phyloP scores from a whole-genome alignment of 139 green algal species.

The Chlorella sp. region DNA sequence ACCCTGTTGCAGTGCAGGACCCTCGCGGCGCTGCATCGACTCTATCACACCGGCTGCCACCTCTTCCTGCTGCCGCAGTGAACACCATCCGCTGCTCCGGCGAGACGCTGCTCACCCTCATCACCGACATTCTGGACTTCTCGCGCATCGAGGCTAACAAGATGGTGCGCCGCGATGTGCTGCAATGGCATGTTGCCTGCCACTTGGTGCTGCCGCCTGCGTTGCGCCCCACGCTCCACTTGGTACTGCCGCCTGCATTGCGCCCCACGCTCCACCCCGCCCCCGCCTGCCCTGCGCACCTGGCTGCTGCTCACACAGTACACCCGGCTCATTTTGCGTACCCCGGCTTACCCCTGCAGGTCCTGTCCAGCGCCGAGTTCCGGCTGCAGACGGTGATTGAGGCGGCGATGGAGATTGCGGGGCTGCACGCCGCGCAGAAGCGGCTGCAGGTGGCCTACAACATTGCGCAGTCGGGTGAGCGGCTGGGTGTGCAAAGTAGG shows the following conservation, averaged over 20 bases:
- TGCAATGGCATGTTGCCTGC: not conserved
- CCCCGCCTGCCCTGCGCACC: not conserved
- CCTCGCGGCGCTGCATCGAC: too few relatives aligned
- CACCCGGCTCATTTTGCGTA: not conserved
- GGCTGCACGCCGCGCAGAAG: slow-evolving; percentile 75
- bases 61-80: slow-evolving; percentile 8
- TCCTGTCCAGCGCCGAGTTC: slow-evolving; percentile 68
- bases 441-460: slow-evolving; percentile 83
- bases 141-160: slow-evolving; percentile 89
- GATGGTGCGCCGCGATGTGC: slow-evolving; percentile 47
- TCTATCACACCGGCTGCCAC: too few relatives aligned
- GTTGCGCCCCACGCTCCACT: too few relatives aligned
- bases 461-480: slow-evolving; percentile 42
- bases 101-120: slow-evolving; percentile 88
- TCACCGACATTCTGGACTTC: slow-evolving; percentile 95
- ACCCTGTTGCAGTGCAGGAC: too few relatives aligned
- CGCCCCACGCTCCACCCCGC: too few relatives aligned
- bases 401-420: slow-evolving; percentile 88
- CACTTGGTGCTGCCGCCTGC: too few relatives aligned
- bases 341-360: not conserved
- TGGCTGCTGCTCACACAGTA: not conserved
- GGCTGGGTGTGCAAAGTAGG: not conserved
- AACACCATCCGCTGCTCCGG: slow-evolving; percentile 85
- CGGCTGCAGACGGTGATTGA: slow-evolving; percentile 81
- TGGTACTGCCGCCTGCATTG: too few relatives aligned